Conservation (phyloP, 768 basidiomycete species). For the Lactarius indigo region DNA sequence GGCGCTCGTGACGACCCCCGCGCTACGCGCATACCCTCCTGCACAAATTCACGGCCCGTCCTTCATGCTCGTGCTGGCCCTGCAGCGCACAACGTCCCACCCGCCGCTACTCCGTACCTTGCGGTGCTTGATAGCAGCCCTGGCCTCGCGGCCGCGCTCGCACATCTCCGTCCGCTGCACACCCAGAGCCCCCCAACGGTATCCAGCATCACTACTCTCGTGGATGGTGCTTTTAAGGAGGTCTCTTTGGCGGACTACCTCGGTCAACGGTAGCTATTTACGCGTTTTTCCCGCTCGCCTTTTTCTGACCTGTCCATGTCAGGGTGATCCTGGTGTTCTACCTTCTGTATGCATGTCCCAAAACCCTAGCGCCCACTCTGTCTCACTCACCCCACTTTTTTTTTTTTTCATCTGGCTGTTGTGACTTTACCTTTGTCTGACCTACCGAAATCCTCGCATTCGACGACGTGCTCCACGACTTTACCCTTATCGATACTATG, state of each 20-base stretch:
- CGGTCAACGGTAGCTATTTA: conserved; percentile 69
- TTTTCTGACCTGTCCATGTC: conserved; percentile 8
- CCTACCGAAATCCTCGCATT: too few relatives aligned
- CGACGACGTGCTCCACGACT: conserved; percentile 78
- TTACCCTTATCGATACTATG: conserved; percentile 66
- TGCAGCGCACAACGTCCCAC: too few relatives aligned
- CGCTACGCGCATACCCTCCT: too few relatives aligned
- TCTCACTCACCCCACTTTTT: not conserved
- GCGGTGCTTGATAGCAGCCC: too few relatives aligned
- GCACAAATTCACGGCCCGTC: too few relatives aligned
- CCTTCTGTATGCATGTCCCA: conserved; percentile 58
- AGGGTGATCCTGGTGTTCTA: conserved; percentile 97
- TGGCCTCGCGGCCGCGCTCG: too few relatives aligned
- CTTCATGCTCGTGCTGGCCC: too few relatives aligned
- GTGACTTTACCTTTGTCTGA: too few relatives aligned
- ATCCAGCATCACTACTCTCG: conserved; percentile 73
- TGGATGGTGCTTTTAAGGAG: conserved; percentile 74
- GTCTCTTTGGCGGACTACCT: conserved; percentile 67
- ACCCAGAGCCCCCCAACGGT: conserved; percentile 84
- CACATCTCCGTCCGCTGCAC: too few relatives aligned
- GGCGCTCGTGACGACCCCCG: too few relatives aligned
- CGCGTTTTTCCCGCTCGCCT: conserved; percentile 10
- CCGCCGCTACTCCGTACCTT: too few relatives aligned
- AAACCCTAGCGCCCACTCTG: not conserved
- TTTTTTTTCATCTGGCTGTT: conserved; percentile 28